Percentiles rank a stretch among this genome's conserved stretches.
These are phyloP conservation scores for Coemansia sp. DNA, from an alignment of 192 early-diverging fungal genomes.

Conservation along the genomic window DNA sequence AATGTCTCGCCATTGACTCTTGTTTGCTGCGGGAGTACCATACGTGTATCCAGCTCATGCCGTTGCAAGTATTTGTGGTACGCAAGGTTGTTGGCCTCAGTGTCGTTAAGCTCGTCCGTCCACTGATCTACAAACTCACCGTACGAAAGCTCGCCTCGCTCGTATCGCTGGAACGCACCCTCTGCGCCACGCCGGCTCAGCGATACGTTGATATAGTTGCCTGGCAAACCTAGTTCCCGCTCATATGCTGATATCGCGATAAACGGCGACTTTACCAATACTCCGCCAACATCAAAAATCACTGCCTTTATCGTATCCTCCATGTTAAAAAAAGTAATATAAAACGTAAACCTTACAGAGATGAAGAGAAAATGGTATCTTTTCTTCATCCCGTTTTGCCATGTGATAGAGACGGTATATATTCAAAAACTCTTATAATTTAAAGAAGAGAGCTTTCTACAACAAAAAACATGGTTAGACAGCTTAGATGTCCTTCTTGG, in stretches of 20 bases:
- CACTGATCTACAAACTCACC: slow-evolving; percentile 33
- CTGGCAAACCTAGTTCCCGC: slow-evolving; percentile 64
- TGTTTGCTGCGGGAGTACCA: slow-evolving; percentile 33
- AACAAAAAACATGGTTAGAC: neutral
- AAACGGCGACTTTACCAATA: slow-evolving; percentile 80
- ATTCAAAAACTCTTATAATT: neutral
- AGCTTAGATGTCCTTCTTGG: slow-evolving; percentile 18
- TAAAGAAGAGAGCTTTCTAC: neutral
- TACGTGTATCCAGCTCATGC: slow-evolving; percentile 26
- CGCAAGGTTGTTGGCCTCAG: slow-evolving; percentile 39
- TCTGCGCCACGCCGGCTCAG: slow-evolving; percentile 58
- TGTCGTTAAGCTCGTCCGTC: slow-evolving; percentile 51
- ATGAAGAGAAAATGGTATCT: neutral
- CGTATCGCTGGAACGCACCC: slow-evolving; percentile 66
- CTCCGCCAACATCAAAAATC: slow-evolving; percentile 88
- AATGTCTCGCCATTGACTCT: slow-evolving; percentile 30
- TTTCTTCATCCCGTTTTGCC: neutral
- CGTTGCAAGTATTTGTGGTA: slow-evolving; percentile 41
- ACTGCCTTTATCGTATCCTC: slow-evolving; percentile 63
- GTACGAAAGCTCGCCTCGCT: slow-evolving; percentile 48
- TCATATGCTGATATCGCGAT: slow-evolving; percentile 77
- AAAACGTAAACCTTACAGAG: neutral
- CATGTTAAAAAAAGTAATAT: neutral
- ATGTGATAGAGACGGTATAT: neutral
- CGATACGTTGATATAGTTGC: slow-evolving; percentile 84